These are phyloP conservation scores for Endocarpon pusillum DNA, from an alignment of 495 filamentous ascomycete species.

Conservation along the genomic window DNA sequence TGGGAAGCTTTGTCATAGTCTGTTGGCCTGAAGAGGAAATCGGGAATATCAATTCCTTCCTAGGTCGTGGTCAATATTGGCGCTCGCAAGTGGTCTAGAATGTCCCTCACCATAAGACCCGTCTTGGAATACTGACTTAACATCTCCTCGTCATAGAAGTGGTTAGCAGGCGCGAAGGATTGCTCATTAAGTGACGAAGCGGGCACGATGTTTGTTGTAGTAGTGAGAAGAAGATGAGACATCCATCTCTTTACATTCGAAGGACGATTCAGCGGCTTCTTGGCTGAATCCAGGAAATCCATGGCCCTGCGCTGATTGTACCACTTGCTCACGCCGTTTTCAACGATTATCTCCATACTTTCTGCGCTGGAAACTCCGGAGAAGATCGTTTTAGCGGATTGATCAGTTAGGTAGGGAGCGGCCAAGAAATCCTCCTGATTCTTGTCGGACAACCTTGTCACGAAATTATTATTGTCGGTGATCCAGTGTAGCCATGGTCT, in stretches of 20 bases:
- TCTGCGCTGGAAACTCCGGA: neutral
- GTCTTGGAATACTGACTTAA: neutral
- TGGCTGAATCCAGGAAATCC: neutral
- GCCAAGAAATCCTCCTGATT: neutral
- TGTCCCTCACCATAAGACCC: no score
- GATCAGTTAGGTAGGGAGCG: neutral
- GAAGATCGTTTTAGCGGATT: neutral
- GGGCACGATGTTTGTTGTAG: conserved; percentile 4
- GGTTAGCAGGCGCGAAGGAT: neutral
- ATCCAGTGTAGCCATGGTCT: conserved; percentile 4
- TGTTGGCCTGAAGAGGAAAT: neutral
- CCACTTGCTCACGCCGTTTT: neutral
- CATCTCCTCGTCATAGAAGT: neutral
- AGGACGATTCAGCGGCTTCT: neutral
- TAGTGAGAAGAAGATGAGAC: conserved; percentile 5
- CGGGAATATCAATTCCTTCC: no score
- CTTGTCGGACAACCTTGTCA: neutral
- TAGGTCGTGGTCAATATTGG: no score
- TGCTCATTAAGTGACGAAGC: neutral
- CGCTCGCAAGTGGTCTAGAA: no score
- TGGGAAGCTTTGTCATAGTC: neutral
- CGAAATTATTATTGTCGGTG: neutral
- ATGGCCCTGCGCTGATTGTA: neutral
- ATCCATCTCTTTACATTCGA: conserved; percentile 3
- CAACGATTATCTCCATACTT: neutral